These are phyloP conservation scores for Gossypium longicalyx DNA, from an alignment of 345 rosid genomes.

Conservation along the genomic window DNA sequence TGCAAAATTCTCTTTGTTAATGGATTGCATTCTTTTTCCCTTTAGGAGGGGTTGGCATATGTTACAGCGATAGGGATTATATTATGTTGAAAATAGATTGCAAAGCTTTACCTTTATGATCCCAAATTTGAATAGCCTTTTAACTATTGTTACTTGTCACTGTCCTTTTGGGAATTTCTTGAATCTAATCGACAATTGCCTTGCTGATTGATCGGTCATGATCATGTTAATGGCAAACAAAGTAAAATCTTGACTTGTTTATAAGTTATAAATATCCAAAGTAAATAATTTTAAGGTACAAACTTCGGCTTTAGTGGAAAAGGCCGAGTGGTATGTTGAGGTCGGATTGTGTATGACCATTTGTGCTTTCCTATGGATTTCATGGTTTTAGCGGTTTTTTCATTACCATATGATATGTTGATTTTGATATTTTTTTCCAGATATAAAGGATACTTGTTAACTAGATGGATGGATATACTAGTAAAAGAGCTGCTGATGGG, in stretches of 20 bases:
- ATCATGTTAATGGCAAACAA: not conserved
- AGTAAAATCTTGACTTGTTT: not conserved
- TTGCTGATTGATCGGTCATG: not conserved
- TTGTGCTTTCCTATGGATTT: not conserved
- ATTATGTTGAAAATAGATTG: not conserved
- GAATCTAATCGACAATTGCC: not conserved
- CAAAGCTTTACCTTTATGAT: not conserved
- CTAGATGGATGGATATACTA: slow-evolving; percentile 71
- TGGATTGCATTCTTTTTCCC: not conserved
- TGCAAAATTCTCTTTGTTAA: not conserved
- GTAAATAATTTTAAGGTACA: not conserved
- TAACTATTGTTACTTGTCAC: not conserved
- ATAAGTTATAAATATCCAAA: not conserved
- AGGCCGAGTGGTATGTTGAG: not conserved
- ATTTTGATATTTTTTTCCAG: slow-evolving; percentile 28
- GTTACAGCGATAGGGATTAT: not conserved
- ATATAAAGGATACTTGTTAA: slow-evolving; percentile 16
- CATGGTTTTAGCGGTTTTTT: not conserved
- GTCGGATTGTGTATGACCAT: not conserved
- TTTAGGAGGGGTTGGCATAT: not conserved
- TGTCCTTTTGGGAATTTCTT: not conserved
- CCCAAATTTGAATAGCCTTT: slow-evolving; percentile 3
- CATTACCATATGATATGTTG: not conserved
- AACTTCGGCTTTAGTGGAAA: not conserved
- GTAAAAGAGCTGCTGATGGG: slow-evolving; percentile 53